Evolutionary conservation across 1,284 basidiomycete genomes (phyloP).

Genomic region (Boletus mariae): DNA sequence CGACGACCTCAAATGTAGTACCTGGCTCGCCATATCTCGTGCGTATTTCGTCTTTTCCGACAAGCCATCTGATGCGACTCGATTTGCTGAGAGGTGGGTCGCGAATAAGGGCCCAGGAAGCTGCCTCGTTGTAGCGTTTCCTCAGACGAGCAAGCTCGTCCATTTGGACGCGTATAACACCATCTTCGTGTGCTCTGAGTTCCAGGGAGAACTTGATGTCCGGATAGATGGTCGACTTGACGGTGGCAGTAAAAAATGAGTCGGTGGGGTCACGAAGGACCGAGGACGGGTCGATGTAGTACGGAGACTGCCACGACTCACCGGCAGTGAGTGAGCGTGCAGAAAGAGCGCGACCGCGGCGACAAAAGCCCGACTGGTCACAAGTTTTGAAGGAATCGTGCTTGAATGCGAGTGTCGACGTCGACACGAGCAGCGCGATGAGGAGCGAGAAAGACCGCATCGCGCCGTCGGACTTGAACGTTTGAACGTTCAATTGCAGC

Average conservation of each 20-base stretch:
- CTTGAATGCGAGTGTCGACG: slow-evolving; percentile 54
- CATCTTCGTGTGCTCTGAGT: slow-evolving; percentile 78
- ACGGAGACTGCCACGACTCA: slow-evolving; percentile 76
- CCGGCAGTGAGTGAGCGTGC: slow-evolving; percentile 57
- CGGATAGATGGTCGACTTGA: slow-evolving; percentile 80
- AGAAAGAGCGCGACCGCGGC: slow-evolving; percentile 79
- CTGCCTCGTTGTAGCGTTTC: slow-evolving; percentile 87
- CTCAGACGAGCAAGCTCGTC: slow-evolving; percentile 77
- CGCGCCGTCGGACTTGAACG: not conserved
- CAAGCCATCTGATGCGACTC: slow-evolving; percentile 52
- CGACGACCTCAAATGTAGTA: slow-evolving; percentile 60
- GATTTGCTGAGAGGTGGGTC: slow-evolving; percentile 58
- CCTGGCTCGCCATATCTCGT: slow-evolving; percentile 56
- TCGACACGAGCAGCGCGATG: slow-evolving; percentile 29
- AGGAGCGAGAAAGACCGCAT: slow-evolving; percentile 25
- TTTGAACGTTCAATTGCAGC: not conserved
- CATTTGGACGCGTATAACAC: slow-evolving; percentile 80
- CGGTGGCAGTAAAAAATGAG: slow-evolving; percentile 63
- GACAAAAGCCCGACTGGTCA: slow-evolving; percentile 86
- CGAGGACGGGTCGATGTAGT: slow-evolving; percentile 62
- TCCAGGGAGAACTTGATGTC: slow-evolving; percentile 77
- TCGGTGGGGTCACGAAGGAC: slow-evolving; percentile 50
- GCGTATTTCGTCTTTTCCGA: slow-evolving; percentile 57
- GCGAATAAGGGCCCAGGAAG: slow-evolving; percentile 76
- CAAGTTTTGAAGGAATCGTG: slow-evolving; percentile 89